Evolutionary conservation across 116 monocot genomes (phyloP), one percentile per base, ranked within the genome.

Genomic region (Iris pallida): DNA sequence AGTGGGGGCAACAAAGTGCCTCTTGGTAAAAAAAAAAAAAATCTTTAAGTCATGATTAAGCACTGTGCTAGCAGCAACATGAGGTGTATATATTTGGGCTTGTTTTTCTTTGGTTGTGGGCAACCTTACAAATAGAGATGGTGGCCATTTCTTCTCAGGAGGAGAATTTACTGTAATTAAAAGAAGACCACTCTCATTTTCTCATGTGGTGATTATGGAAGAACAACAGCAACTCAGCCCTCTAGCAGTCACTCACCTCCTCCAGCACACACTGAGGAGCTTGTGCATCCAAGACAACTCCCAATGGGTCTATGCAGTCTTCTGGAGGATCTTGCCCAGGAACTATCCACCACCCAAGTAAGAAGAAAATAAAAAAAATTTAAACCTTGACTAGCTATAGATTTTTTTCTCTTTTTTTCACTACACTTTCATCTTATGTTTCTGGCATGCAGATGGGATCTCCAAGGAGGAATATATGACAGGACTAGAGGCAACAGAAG

Each of bases 401-500:
- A 30, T 30, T 30, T 30, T n/a, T 68, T 20, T 47, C 42, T 40
- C 12, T 14, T 17, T 40, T 63, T 46, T 10, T 55, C 16, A 30
- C 4, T 49, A 5, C 48, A 7, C 11, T 11, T n/a, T n/a, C n/a
- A n/a, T 57, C 17, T 7, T 14, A 57, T 57, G 1, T 57, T 20
- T 2, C 16, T 69, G 57, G 19, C 57, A n/a, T n/a, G n/a, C n/a
- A 94, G 94, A 57, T 94, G 94, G 94, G 90, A 94, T 88, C 79
- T 94, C 53, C 94, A 85, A 19, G 85, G 83, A 68, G 88, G 87
- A 45, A 59, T 78, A 45, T 94, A 73, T 72, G 90, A 90, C 55
- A 83, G 94, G 68, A 83, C 79, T 48, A 87, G 94, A 79, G 90
- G 88, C 66, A 94, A 90, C 83, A 80, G 83, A 71, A 87, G 94